Percentiles rank a stretch among this genome's conserved stretches.
phyloP scores from a whole-genome alignment of 345 rosid genomes.

The Garcia nutans region DNA sequence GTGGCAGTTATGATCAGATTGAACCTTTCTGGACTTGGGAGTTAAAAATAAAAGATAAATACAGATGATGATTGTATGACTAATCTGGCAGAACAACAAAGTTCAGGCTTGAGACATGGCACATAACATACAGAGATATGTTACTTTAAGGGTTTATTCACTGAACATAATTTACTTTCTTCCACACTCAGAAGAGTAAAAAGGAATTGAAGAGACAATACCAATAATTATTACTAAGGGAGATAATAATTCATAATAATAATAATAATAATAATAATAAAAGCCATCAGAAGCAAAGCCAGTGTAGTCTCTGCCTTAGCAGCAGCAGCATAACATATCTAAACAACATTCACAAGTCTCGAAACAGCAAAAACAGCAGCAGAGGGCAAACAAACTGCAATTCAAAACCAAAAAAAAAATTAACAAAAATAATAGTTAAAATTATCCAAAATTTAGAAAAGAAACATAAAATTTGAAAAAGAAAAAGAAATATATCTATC shows the following conservation, averaged over 20 bases:
- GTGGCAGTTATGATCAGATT: too few species aligned
- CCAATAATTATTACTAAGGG: too few species aligned
- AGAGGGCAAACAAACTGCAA: constrained; percentile 20
- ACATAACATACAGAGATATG: neutral
- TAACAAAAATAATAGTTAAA: too few species aligned
- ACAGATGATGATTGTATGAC: too few species aligned
- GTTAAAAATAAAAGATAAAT: too few species aligned
- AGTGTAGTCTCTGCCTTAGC: neutral
- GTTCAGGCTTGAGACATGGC: neutral
- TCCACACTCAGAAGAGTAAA: neutral
- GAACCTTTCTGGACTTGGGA: too few species aligned
- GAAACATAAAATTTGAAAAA: neutral
- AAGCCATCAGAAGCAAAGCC: neutral
- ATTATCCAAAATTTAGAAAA: too few species aligned
- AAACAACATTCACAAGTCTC: constrained; percentile 23
- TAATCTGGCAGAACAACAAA: neutral
- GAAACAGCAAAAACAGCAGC: constrained; percentile 21
- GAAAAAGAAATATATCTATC: too few species aligned
- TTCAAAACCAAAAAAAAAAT: neutral
- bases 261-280: neutral
- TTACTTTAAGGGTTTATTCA: neutral
- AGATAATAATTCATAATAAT: neutral
- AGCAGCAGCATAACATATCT: constrained; percentile 21
- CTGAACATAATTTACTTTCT: neutral
- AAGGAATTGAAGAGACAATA: neutral